Conservation (phyloP, 345 rosid species). For the Firmiana major region DNA sequence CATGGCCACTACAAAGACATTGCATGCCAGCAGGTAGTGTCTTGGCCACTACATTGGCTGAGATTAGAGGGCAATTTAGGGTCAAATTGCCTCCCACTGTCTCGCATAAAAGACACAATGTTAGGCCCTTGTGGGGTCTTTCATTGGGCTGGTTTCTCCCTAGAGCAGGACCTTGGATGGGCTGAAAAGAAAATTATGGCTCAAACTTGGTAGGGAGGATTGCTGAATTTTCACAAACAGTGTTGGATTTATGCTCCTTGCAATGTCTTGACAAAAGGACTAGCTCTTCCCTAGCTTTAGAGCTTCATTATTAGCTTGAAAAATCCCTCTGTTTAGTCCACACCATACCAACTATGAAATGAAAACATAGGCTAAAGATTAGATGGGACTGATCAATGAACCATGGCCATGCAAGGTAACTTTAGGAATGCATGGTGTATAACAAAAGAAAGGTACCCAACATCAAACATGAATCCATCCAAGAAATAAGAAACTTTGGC, state of each 20-base stretch:
- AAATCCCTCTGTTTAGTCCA: not conserved
- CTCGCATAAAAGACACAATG: conserved; percentile 1
- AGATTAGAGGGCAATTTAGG: conserved; percentile 9
- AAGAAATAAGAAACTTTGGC: not conserved
- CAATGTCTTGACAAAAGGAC: not conserved
- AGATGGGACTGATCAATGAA: not conserved
- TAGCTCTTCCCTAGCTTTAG: not conserved
- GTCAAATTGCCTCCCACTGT: not conserved
- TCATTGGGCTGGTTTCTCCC: conserved; percentile 5
- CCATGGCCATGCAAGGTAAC: conserved; percentile 16
- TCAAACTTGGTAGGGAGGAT: not conserved
- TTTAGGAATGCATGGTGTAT: conserved; percentile 8
- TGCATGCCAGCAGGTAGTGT: not conserved
- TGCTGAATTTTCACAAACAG: not conserved
- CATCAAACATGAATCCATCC: conserved; percentile 6
- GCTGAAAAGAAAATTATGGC: not conserved
- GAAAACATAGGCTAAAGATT: not conserved
- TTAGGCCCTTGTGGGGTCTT: not conserved
- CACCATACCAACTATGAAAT: not conserved
- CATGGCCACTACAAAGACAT: not conserved
- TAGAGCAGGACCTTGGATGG: not conserved
- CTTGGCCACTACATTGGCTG: not conserved
- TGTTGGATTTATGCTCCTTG: not conserved
- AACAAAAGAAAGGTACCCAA: conserved; percentile 6
- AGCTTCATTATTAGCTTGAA: not conserved